Conservation (phyloP, 225 moss, liverwort and hornwort species). For the Physcomitrium patens region DNA sequence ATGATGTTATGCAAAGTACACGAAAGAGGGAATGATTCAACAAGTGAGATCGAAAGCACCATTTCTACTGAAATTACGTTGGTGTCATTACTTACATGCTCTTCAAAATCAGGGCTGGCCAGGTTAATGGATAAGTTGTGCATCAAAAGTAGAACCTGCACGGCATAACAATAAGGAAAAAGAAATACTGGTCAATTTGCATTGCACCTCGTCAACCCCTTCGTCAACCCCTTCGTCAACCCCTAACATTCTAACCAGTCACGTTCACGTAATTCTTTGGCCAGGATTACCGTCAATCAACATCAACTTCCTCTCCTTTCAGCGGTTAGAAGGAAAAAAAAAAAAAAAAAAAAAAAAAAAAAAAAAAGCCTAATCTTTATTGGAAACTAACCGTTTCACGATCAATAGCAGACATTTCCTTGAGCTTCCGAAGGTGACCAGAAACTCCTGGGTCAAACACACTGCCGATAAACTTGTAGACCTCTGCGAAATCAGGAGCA, state of each 20-base stretch:
- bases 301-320: not conserved
- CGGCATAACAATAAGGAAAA: not conserved
- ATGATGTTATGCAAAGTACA: too few relatives aligned
- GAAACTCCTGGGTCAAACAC: slow-evolving; percentile 78
- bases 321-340: not conserved
- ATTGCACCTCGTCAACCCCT: not conserved
- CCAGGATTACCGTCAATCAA: too few relatives aligned
- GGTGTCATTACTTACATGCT: slow-evolving; percentile 44
- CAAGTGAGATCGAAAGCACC: not conserved
- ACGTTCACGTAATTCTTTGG: not conserved
- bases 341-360: too few relatives aligned
- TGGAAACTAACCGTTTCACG: slow-evolving; percentile 74
- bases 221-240: not conserved
- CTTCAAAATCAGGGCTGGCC: slow-evolving; percentile 68
- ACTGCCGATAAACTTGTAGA: slow-evolving; percentile 96
- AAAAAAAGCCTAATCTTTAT: too few relatives aligned
- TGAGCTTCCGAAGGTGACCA: slow-evolving; percentile 74
- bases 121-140: slow-evolving; percentile 92
- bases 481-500: slow-evolving; percentile 91
- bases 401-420: slow-evolving; percentile 88
- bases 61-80: not conserved
- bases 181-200: not conserved
- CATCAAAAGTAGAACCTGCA: slow-evolving; percentile 82
- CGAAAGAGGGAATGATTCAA: too few relatives aligned
- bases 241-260: not conserved